Conservation (phyloP, 2,329 filamentous ascomycete species). For the Didymella glomerata region DNA sequence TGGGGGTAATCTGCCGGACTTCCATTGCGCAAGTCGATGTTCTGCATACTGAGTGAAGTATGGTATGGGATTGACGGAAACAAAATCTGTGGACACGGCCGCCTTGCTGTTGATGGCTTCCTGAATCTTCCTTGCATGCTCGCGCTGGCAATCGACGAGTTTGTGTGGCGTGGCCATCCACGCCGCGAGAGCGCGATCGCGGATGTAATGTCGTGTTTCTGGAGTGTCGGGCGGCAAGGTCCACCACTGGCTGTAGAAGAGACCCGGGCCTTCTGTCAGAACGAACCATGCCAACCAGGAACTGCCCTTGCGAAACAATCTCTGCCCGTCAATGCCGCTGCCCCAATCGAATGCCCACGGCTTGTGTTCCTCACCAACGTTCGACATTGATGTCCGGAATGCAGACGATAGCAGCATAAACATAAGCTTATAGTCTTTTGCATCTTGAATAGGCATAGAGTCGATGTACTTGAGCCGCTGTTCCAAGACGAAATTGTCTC, state of each 20-base stretch:
- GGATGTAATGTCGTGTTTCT: slow-evolving; percentile 38
- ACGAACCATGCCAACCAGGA: slow-evolving; percentile 48
- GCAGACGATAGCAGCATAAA: slow-evolving; percentile 41
- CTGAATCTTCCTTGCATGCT: slow-evolving; percentile 31
- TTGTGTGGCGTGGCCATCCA: slow-evolving; percentile 31
- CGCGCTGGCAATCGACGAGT: slow-evolving; percentile 31
- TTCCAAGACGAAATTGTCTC: slow-evolving; percentile 34
- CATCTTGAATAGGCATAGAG: slow-evolving; percentile 26
- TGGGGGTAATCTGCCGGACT: slow-evolving; percentile 20
- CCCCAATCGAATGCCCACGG: slow-evolving; percentile 44
- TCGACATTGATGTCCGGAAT: slow-evolving; percentile 39
- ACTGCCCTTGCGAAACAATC: slow-evolving; percentile 37
- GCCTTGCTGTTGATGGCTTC: slow-evolving; percentile 34
- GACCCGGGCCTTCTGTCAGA: slow-evolving; percentile 39
- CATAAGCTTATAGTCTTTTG: slow-evolving; percentile 44
- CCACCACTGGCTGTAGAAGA: slow-evolving; percentile 49
- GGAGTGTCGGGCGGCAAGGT: slow-evolving; percentile 21
- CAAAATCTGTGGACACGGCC: slow-evolving; percentile 19
- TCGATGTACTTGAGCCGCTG: slow-evolving; percentile 34
- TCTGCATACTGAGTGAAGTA: slow-evolving; percentile 39
- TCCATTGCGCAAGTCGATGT: slow-evolving; percentile 19
- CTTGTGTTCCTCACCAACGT: slow-evolving; percentile 35
- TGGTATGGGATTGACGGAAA: slow-evolving; percentile 28
- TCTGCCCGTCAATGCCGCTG: slow-evolving; percentile 36
- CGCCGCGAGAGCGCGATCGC: slow-evolving; percentile 35